Evolutionary conservation across 2,329 filamentous ascomycete genomes (phyloP).

Genomic region (Ceratocystis lukuohia): DNA sequence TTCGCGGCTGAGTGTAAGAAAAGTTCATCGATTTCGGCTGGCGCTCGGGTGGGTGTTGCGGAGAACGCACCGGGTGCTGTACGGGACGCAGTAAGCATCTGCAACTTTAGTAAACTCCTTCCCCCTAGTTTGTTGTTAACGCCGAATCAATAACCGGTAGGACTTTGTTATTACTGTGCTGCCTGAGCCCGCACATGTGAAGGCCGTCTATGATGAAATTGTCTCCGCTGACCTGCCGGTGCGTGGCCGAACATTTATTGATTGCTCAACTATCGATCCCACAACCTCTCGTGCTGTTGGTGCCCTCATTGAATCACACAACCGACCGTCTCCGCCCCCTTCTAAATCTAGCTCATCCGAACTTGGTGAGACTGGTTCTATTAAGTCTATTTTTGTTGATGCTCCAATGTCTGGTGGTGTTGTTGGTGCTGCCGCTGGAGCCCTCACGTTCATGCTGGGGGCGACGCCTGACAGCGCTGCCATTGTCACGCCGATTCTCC

Average conservation of each 20-base stretch:
- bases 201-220: constrained; percentile 66
- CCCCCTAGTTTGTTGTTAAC: constrained; percentile 15
- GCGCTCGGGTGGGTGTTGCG: constrained; percentile 34
- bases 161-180: constrained; percentile 78
- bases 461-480: constrained; percentile 38
- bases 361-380: neutral
- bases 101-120: constrained; percentile 17
- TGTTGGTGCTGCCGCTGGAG: constrained; percentile 75
- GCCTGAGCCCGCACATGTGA: constrained; percentile 79
- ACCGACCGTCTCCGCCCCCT: constrained; percentile 38
- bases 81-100: constrained; percentile 37
- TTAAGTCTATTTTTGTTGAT: constrained; percentile 54
- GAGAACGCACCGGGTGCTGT: constrained; percentile 33
- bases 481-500: constrained; percentile 52
- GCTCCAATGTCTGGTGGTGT: constrained; percentile 96
- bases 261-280: constrained; percentile 93
- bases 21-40: constrained; percentile 27
- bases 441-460: constrained; percentile 93
- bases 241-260: constrained; percentile 69
- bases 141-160: constrained; percentile 33
- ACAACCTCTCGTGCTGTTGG: constrained; percentile 69
- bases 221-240: constrained; percentile 41
- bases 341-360: too few species aligned
- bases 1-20: constrained; percentile 35
- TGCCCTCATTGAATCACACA: constrained; percentile 47